Evolutionary conservation across 768 basidiomycete species (phyloP), one percentile per base, ranked within the genome.

Genomic region (Ephemerocybe angulata): DNA sequence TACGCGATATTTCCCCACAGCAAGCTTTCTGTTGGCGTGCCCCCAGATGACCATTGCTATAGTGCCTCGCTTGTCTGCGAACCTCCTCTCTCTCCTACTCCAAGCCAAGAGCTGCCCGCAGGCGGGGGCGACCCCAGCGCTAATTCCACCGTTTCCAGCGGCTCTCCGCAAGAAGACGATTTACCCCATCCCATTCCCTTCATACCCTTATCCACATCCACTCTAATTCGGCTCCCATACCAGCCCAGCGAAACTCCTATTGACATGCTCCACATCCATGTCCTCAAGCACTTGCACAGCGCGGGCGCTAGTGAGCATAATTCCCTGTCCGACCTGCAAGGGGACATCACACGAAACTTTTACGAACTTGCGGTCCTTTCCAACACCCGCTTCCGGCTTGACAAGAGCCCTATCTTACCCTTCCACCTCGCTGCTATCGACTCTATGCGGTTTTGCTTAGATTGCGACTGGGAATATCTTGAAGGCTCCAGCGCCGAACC

Each of bases 381-480:
- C 68, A 78, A 78, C 74, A 73, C 57, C 70, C 82, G 44, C 74
- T 48, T 49, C 46, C 52, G 19, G 44, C 42, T 25, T 21, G 60
- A 70, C 27, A 75, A 71, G 51, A 76, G 81, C 61, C 75, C 81
- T 10, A 71, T 74, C 35, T 66, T 93, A 50, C 90, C 90, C 12
- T 82, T 87, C 64, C 90, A 93, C 63, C 74, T 92, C 31, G 85
- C 83, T 28, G 87, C 88, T 15, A 75, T 89, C 24, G 83, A 88
- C 54, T 75, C 76, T 19, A 87, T 90, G 82, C 49, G 54, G 38
- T 50, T 21, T 12, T 50, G 54, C 27, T 24, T 55, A 25, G 49
- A 55, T 42, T 31, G 40, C 21, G 54, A 55, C 24, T 55, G 47
- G 54, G 54, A 55, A n/a, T 15, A 15, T 5, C 22, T 54, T 17